A percentile compares a stretch with the other conserved stretches of the same genome.
Conservation (phyloP, 805 yeast genomes). For the Pichia occidentalis region DNA sequence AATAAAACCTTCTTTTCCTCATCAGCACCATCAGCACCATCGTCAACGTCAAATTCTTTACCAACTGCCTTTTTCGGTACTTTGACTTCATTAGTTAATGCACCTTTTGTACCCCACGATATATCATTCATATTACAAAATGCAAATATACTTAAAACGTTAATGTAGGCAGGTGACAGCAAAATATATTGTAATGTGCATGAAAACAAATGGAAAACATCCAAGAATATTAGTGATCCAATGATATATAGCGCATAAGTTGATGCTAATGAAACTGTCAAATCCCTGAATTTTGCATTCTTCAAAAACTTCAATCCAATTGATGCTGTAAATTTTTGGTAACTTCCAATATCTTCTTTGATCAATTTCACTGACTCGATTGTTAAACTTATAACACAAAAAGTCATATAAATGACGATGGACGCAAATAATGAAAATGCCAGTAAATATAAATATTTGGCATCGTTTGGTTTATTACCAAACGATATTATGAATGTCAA, state of each 20-base stretch:
- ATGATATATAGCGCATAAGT: conserved; percentile 74
- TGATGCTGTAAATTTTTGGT: conserved; percentile 19
- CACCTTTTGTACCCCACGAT: conserved; percentile 96
- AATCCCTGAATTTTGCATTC: conserved; percentile 70
- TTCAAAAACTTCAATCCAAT: conserved; percentile 42
- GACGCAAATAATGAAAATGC: conserved; percentile 73
- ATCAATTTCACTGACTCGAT: conserved; percentile 49
- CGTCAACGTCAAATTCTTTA: conserved; percentile 10
- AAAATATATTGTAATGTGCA: conserved; percentile 77
- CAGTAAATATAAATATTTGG: conserved; percentile 62
- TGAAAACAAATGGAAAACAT: conserved; percentile 86
- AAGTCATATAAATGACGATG: conserved; percentile 78
- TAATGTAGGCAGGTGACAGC: conserved; percentile 81
- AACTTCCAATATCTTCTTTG: conserved; percentile 32
- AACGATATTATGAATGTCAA: conserved; percentile 82
- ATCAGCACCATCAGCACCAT: conserved; percentile 7
- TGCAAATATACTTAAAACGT: conserved; percentile 85
- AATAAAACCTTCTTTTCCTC: conserved; percentile 21
- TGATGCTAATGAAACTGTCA: conserved; percentile 73
- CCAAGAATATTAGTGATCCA: conserved; percentile 73
- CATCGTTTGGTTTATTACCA: conserved; percentile 92
- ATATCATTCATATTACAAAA: conserved; percentile 93
- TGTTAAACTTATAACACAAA: conserved; percentile 66
- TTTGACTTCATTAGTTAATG: conserved; percentile 48
- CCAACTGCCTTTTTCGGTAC: conserved; percentile 57